Percentiles rank a stretch among this genome's conserved stretches.
These are phyloP conservation scores for Ceratocystis variospora DNA, from an alignment of 2,329 filamentous ascomycete genomes.

Conservation along the genomic window DNA sequence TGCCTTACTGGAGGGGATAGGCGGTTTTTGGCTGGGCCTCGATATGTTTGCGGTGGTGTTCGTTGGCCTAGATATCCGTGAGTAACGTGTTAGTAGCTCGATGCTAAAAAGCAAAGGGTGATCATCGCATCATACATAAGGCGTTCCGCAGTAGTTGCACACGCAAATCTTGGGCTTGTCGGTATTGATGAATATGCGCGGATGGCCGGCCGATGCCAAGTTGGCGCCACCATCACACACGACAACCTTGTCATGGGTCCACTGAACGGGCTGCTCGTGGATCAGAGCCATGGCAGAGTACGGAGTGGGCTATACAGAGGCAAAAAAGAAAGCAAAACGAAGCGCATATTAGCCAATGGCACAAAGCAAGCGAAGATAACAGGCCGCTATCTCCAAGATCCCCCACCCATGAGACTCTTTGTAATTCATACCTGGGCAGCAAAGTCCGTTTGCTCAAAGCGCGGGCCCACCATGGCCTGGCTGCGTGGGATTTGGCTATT, in stretches of 20 bases:
- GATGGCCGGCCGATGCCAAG: constrained; percentile 72
- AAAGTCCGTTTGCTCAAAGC: constrained; percentile 96
- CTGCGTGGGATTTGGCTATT: constrained; percentile 68
- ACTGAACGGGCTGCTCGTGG: constrained; percentile 86
- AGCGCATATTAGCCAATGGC: constrained; percentile 3
- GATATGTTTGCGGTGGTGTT: constrained; percentile 73
- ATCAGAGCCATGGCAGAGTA: constrained; percentile 87
- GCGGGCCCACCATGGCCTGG: constrained; percentile 78
- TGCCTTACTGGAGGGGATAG: constrained; percentile 54
- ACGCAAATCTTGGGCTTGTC: constrained; percentile 88
- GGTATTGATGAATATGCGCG: constrained; percentile 90
- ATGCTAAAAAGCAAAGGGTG: background rate
- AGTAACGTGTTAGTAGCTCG: background rate
- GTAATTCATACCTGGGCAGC: constrained; percentile 59
- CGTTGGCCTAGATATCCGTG: constrained; percentile 53
- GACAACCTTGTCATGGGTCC: constrained; percentile 70
- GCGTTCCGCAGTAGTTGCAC: constrained; percentile 87
- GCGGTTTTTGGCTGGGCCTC: constrained; percentile 67
- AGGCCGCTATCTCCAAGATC: background rate
- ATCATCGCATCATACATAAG: constrained; percentile 55
- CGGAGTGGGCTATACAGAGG: constrained; percentile 56
- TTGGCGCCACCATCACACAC: constrained; percentile 89
- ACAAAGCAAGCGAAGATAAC: background rate
- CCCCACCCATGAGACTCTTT: background rate
- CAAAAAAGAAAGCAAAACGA: background rate